Percentiles rank a stretch among this genome's conserved stretches.
Evolutionary conservation across 192 early-diverging fungal species (phyloP).

Genomic region (Entophlyctis luteolus): DNA sequence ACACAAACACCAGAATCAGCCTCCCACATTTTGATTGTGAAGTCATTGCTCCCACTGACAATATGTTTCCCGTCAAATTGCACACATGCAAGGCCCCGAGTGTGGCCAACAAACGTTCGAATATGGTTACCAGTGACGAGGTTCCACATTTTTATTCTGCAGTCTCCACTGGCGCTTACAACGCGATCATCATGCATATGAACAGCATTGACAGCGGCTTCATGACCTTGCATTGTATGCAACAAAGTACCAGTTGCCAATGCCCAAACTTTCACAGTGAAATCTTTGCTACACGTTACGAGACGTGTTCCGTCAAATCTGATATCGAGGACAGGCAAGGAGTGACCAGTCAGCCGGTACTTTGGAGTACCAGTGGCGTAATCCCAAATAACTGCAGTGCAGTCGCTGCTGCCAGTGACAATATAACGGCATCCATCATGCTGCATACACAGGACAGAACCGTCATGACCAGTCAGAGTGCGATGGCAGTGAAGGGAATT

Average conservation of each 20-base stretch:
- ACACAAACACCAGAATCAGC: slow-evolving; percentile 35
- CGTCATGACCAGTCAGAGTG: slow-evolving; percentile 39
- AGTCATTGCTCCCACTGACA: slow-evolving; percentile 47
- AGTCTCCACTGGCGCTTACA: slow-evolving; percentile 67
- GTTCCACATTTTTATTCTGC: slow-evolving; percentile 75
- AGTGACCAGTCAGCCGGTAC: slow-evolving; percentile 66
- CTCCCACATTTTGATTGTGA: slow-evolving; percentile 46
- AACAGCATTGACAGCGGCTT: slow-evolving; percentile 92
- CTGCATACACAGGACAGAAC: slow-evolving; percentile 56
- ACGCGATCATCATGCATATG: slow-evolving; percentile 67
- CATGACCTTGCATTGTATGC: slow-evolving; percentile 72
- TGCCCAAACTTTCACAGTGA: slow-evolving; percentile 85
- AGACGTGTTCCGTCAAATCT: slow-evolving; percentile 71
- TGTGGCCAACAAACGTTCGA: slow-evolving; percentile 36
- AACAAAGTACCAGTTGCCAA: slow-evolving; percentile 52
- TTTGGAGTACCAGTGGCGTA: slow-evolving; percentile 48
- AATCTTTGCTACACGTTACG: slow-evolving; percentile 90
- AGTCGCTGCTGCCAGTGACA: slow-evolving; percentile 51
- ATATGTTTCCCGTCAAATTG: slow-evolving; percentile 37
- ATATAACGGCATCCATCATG: slow-evolving; percentile 41
- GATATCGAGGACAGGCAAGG: slow-evolving; percentile 78
- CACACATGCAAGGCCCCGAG: slow-evolving; percentile 43
- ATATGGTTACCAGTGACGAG: slow-evolving; percentile 29
- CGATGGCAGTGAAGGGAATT: neutral
- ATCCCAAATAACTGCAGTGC: slow-evolving; percentile 52